A percentile compares a stretch with the other conserved stretches of the same genome.
phyloP scores from a whole-genome alignment of 177 flowering plant species.

The Tripterygium wilfordii region DNA sequence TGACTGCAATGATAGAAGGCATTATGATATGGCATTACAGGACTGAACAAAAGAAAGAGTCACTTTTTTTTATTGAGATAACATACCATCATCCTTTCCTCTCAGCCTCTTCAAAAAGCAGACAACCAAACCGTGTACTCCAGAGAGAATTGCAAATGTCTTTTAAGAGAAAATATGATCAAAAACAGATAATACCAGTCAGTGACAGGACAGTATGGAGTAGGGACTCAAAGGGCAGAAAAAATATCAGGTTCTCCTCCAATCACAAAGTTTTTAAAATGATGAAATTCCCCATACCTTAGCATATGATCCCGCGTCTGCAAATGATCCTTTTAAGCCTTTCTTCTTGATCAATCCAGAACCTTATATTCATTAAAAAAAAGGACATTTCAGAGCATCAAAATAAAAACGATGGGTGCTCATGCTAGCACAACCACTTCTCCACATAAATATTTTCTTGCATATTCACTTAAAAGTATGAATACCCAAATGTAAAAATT shows the following conservation, averaged over 20 bases:
- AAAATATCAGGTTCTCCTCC: background rate
- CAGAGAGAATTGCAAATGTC: constrained; percentile 95
- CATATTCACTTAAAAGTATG: background rate
- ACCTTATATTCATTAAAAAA: constrained; percentile 33
- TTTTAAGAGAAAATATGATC: constrained; percentile 12
- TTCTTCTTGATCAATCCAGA: constrained; percentile 74
- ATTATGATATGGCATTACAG: too few species aligned
- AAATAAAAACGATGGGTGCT: background rate
- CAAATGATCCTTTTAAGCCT: constrained; percentile 89
- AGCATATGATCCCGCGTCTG: constrained; percentile 78
- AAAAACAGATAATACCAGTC: background rate
- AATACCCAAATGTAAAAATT: background rate
- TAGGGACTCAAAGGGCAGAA: too few species aligned
- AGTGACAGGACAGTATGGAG: background rate
- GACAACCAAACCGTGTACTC: constrained; percentile 88
- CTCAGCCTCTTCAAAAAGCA: constrained; percentile 84
- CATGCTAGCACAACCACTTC: background rate
- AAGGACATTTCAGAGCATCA: background rate
- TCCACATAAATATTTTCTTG: background rate
- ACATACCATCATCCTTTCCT: constrained; percentile 93
- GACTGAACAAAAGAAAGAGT: too few species aligned
- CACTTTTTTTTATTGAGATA: background rate
- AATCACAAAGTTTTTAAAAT: too few species aligned
- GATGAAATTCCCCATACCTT: constrained; percentile 78
- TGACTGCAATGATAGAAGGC: constrained; percentile 42